A percentile compares a stretch with the other conserved stretches of the same genome.
phyloP scores from a whole-genome alignment of 495 filamentous ascomycete species.

The Penicillium manginii region DNA sequence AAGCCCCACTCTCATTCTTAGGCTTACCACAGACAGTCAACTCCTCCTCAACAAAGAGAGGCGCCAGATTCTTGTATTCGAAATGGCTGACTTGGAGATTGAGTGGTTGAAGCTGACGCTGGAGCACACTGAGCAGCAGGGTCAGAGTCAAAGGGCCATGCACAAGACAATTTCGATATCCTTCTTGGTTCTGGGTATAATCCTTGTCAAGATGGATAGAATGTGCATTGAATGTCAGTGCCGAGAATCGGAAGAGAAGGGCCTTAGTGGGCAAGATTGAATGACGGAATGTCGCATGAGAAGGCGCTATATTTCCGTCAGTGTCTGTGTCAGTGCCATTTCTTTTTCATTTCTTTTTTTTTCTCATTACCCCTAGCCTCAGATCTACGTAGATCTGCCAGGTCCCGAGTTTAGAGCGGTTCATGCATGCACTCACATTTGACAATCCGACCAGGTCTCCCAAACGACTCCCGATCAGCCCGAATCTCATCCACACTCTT shows the following conservation, averaged over 20 bases:
- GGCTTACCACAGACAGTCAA: constrained; percentile 60
- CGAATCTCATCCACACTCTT: constrained; percentile 39
- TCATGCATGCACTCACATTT: constrained; percentile 36
- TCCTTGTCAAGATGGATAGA: constrained; percentile 77
- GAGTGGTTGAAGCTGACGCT: constrained; percentile 44
- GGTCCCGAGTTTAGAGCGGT: too few relatives aligned
- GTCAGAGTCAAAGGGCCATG: constrained; percentile 85
- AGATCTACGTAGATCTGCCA: too few relatives aligned
- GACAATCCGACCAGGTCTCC: constrained; percentile 32
- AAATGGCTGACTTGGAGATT: constrained; percentile 50
- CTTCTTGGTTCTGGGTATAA: constrained; percentile 73
- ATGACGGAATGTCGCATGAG: constrained; percentile 60
- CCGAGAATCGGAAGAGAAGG: constrained; percentile 83
- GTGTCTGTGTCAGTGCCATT: too few relatives aligned
- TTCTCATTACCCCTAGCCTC: too few relatives aligned
- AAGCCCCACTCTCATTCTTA: constrained; percentile 37
- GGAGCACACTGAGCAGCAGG: constrained; percentile 69
- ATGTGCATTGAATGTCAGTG: constrained; percentile 85
- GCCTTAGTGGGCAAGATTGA: constrained; percentile 62
- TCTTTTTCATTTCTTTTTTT: too few relatives aligned
- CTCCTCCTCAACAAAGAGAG: constrained; percentile 73
- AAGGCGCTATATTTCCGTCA: constrained; percentile 30
- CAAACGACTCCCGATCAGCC: constrained; percentile 33
- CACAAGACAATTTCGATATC: constrained; percentile 73
- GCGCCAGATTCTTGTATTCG: constrained; percentile 81